Base-by-base conservation (phyloP, 495 filamentous ascomycete species). In the Annulohypoxylon nitens region DNA sequence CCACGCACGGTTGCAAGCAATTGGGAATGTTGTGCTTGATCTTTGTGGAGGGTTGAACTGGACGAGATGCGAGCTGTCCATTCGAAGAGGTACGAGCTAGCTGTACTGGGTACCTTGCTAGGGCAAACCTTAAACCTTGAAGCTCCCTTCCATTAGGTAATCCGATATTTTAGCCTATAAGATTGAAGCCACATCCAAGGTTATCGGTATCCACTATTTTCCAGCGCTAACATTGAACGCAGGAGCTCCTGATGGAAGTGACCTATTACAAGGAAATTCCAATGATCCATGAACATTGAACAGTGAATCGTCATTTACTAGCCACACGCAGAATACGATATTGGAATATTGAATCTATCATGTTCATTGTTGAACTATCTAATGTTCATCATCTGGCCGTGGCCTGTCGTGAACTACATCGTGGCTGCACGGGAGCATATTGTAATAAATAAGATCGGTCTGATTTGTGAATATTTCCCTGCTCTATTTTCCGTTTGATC, bases 31-130 rank as follows among this genome's bases (percentile, higher is more conserved):
- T 50, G 11, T 65, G 61, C 20, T 64, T 61, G 34, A 20, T 45
- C 18, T 36, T 64, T 61, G 43, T 37, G 25, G 33, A 39, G 30
- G 30, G 23, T 2, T 6, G 43, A 61, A 51, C 16, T 51, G 37
- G 41, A 48, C 6, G 62, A 68, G 53, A 68, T 68, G 65, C 53
- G 54, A 73, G 71, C 54, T 73, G 71, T 64, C 65, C 64, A 58
- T 64, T 67, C 63, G n/a, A 53, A 45, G 61, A 43, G 30, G 20
- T 33, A 59, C 16, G 23, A 39, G 54, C 54, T 43, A 60, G 4
- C 33, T 36, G 33, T 36, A 26, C 26, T 33, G 62, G 43, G 57
- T 67, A 64, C 51, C 30, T 30, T 30, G 30, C 30, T 30, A 30
- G 30, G 30, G 30, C 30, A 30, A 30, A 30, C 30, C 30, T 30